These are phyloP conservation scores for Suillus cothurnatus DNA, from an alignment of 768 basidiomycete genomes.

Conservation along the genomic window DNA sequence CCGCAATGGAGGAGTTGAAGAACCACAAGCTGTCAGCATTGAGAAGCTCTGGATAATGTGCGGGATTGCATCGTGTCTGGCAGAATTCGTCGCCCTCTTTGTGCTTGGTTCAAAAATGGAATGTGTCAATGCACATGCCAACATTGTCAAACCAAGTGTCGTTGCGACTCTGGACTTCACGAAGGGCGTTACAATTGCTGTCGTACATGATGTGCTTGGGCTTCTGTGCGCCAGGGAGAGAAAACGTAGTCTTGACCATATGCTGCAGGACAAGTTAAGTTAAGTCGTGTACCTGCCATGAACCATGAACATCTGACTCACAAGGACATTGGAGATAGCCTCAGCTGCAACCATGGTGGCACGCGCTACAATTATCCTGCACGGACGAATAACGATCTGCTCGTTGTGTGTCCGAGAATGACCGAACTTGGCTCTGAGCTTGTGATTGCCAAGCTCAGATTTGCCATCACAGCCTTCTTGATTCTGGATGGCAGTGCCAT, in stretches of 20 bases:
- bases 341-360: slow-evolving; percentile 26
- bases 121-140: slow-evolving; percentile 38
- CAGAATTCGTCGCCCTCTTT: slow-evolving; percentile 27
- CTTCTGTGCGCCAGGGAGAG: neutral
- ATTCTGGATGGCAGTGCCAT: neutral
- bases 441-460: slow-evolving; percentile 22
- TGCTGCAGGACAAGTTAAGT: neutral
- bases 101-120: slow-evolving; percentile 39
- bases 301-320: slow-evolving; percentile 22
- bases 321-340: slow-evolving; percentile 19
- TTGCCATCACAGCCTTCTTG: neutral
- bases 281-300: neutral
- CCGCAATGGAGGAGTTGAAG: slow-evolving; percentile 40
- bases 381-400: slow-evolving; percentile 33
- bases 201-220: slow-evolving; percentile 9
- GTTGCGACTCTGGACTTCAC: slow-evolving; percentile 9
- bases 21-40: slow-evolving; percentile 31
- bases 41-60: slow-evolving; percentile 31
- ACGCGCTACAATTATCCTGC: slow-evolving; percentile 35
- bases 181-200: slow-evolving; percentile 28
- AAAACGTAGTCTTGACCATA: neutral
- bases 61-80: slow-evolving; percentile 31
- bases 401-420: slow-evolving; percentile 38
- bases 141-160: slow-evolving; percentile 22
- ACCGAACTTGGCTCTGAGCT: slow-evolving; percentile 30